Evolutionary conservation across 208 protist species (phyloP), one percentile per base, ranked within the genome.

Genomic region (Angomonas ambiguus): DNA sequence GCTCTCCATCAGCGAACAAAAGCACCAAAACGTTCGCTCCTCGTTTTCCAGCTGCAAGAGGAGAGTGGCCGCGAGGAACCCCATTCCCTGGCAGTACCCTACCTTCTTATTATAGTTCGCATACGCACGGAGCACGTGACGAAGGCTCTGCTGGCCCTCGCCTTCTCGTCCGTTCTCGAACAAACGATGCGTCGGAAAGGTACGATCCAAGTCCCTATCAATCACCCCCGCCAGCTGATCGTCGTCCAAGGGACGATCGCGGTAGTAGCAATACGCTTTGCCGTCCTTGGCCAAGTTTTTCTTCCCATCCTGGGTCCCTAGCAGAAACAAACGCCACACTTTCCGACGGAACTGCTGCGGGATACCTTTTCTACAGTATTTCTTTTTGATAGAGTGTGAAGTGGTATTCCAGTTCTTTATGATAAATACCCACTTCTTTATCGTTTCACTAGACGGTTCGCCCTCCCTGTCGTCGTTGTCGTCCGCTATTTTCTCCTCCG

Each of bases 1-100:
- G 24, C 82, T 28, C 38, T 95, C 74, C 91, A 97, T 96, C 10
- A 97, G 53, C 2, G 82, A 76, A 13, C 80, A 76, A 61, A 97
- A 90, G 16, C 77, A 76, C 83, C 90, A 95, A 61, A 97, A 97
- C 8, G 82, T 76, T 34, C 76, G 68, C 62, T 95, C 83, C 76
- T 97, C 94, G 45, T 80, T 64, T 53, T 83, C 72, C n/a, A 96
- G 66, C 51, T 92, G 74, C 10, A 96, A 49, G 20, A 95, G 74
- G 8, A 95, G 72, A 18, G 91, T 94, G 0, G 83, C 86, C 3
- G 80, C 89, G 34, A 97, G 65, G 67, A 96, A 97, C 33, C 74
- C 87, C 91, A 97, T 96, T 30, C 94, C 94, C 55, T 97, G 94
- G 45, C 84, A 88, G 74, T 97, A 97, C 24, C 89, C 90, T 5